Evolutionary conservation across 1,139 yeast species (phyloP), one percentile per base, ranked within the genome.

Genomic region (Lodderomyces theae): DNA sequence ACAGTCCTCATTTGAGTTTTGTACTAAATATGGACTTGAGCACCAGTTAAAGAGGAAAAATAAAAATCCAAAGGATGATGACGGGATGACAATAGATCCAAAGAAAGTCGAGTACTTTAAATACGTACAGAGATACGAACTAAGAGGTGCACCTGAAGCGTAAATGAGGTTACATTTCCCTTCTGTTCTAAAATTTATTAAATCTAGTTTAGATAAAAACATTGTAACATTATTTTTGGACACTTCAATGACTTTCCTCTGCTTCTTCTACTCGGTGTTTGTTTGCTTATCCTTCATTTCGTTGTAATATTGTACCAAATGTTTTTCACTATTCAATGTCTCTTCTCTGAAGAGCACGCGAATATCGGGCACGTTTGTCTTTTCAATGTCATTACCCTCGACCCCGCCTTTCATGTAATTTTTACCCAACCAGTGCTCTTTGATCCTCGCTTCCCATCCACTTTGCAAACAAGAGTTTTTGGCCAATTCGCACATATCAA

Each of bases 401-500:
- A 80, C 75, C 7, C 95, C 96, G 0, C 75, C 73, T 23, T 57
- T 47, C 49, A 71, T 70, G 60, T 76, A 89, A 44, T 80, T 63
- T 45, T 80, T 76, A 25, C 98, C 98, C 31, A 90, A 69, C 99
- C 99, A 92, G 59, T 90, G 97, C 52, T 74, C 77, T 64, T 92
- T 94, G 55, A 92, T 76, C 28, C 72, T 71, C 43, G 81, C 76
- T 62, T 92, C 98, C 79, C 90, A 92, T 0, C 99, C 98, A 50
- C 94, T 82, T 68, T 90, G 97, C 40, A 76, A 63, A 4, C 90
- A 97, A 1, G 97, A 89, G 60, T 94, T 72, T 40, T 56, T 51
- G 2, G 77, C 98, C 61, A 92, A 95, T 60, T 92, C 99, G 61
- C 97, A 92, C 95, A 94, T 87, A 63, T 92, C 98, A 17, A 90